Evolutionary conservation across 169 alveolate species (phyloP), one percentile per base, ranked within the genome.

Genomic region (Plasmodium falciparum): DNA sequence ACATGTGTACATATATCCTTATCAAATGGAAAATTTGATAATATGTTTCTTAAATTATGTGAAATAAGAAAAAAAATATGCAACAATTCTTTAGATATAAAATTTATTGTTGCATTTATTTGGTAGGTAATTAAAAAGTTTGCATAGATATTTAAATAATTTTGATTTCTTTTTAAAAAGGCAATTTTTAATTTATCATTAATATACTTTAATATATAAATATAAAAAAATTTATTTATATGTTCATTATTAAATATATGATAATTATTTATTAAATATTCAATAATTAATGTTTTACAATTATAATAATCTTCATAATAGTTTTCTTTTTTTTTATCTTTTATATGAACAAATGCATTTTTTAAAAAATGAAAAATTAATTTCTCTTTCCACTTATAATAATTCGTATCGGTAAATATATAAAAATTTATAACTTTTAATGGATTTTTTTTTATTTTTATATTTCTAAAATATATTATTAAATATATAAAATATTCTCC

Each of bases 1-100:
- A 86, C 73, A 71, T 86, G 92, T 86, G 92, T 86, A 65, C 92
- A 86, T 61, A 86, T 86, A 59, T 86, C 92, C 73, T 86, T 86
- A 43, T 86, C 92, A 72, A 86, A 86, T 43, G 92, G 92, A 61
- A 86, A 86, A 24, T 71, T 86, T 24, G 61, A 86, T 47, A 86
- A 43, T 47, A 86, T 86, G 45, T 86, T 71, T 86, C 73, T 86
- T 86, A 86, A 72, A 86, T 86, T 86, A 15, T 86, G 71, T 12
- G 92, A 73, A 72, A 86, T 72, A 17, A 61, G 59, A 45, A 73
- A 73, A 52, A 86, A 86, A 1, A 58, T 47, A 26, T 86, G 49
- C 20, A 86, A 75, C 70, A 86, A 61, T 3, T 72, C 74, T 39
- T 39, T 39, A 43, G 54, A 47, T 26, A n/a, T 86, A 47, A 86